Evolutionary conservation across 306 rosid genomes (phyloP).

Genomic region (Herpetospermum pedunculosum): DNA sequence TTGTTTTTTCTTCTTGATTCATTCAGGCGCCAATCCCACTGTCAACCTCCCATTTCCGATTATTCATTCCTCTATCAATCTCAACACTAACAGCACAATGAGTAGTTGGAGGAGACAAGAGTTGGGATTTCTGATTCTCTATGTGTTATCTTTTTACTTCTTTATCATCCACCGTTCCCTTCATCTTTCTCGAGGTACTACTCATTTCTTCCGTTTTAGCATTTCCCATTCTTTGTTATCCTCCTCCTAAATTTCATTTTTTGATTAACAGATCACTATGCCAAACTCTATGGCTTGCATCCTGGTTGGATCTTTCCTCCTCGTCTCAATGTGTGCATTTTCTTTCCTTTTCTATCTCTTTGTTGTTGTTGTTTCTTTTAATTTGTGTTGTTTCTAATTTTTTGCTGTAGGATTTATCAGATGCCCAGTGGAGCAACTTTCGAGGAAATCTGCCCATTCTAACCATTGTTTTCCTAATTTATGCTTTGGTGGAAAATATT

Average conservation of each 20-base stretch:
- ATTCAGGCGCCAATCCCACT: too few species aligned
- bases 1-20: too few species aligned
- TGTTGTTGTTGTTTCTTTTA: not conserved
- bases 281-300: slow-evolving; percentile 48
- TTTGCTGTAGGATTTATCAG: slow-evolving; percentile 56
- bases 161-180: slow-evolving; percentile 58
- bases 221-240: not conserved
- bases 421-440: slow-evolving; percentile 94
- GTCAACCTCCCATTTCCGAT: too few species aligned
- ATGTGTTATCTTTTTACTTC: slow-evolving; percentile 52
- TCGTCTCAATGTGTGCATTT: slow-evolving; percentile 40
- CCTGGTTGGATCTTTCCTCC: slow-evolving; percentile 59
- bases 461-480: slow-evolving; percentile 51
- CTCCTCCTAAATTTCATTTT: not conserved
- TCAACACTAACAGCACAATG: too few species aligned
- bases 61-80: too few species aligned
- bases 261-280: slow-evolving; percentile 32
- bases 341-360: not conserved
- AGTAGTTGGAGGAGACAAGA: slow-evolving; percentile 24
- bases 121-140: slow-evolving; percentile 41
- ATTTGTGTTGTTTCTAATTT: not conserved
- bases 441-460: slow-evolving; percentile 71
- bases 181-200: slow-evolving; percentile 66
- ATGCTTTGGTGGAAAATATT: slow-evolving; percentile 36
- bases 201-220: not conserved